Evolutionary conservation across 2,329 filamentous ascomycete genomes (phyloP).

Genomic region (Ascocoryne sarcoides): DNA sequence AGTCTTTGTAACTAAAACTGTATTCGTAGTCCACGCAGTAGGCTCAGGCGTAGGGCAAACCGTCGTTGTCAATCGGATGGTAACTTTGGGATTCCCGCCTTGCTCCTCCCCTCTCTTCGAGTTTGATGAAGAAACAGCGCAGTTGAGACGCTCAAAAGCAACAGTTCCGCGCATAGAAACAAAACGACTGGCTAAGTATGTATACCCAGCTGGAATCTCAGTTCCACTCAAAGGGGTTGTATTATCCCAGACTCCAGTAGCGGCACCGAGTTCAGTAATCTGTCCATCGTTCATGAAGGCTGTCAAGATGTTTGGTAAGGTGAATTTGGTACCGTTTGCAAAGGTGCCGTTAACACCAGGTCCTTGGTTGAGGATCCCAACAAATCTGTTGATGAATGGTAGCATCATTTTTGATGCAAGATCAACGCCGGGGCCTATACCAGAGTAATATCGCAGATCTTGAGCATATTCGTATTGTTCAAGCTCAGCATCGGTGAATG

Average conservation of each 20-base stretch:
- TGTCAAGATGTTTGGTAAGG: conserved; percentile 48
- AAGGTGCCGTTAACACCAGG: conserved; percentile 40
- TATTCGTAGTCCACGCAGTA: no score
- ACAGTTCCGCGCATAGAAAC: conserved; percentile 58
- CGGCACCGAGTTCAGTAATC: conserved; percentile 50
- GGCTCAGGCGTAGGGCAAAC: no score
- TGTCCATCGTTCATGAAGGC: conserved; percentile 60
- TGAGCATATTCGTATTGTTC: conserved; percentile 58
- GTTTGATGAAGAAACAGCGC: conserved; percentile 29
- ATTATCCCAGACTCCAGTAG: conserved; percentile 52
- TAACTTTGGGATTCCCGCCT: no score
- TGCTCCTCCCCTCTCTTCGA: no score
- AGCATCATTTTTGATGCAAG: conserved; percentile 51
- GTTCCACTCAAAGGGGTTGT: conserved; percentile 34
- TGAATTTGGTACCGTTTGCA: conserved; percentile 37
- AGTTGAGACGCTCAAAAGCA: conserved; percentile 54
- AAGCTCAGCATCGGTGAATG: conserved; percentile 54
- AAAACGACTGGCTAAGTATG: conserved; percentile 47
- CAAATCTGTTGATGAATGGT: conserved; percentile 46
- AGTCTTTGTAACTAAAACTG: neutral
- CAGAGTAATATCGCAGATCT: conserved; percentile 61
- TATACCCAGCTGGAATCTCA: conserved; percentile 37
- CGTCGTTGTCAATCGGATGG: no score
- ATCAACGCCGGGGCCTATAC: conserved; percentile 46
- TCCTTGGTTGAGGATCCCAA: conserved; percentile 43